phyloP scores from a whole-genome alignment of 179 eudicot species.

The Nepenthes alata region DNA sequence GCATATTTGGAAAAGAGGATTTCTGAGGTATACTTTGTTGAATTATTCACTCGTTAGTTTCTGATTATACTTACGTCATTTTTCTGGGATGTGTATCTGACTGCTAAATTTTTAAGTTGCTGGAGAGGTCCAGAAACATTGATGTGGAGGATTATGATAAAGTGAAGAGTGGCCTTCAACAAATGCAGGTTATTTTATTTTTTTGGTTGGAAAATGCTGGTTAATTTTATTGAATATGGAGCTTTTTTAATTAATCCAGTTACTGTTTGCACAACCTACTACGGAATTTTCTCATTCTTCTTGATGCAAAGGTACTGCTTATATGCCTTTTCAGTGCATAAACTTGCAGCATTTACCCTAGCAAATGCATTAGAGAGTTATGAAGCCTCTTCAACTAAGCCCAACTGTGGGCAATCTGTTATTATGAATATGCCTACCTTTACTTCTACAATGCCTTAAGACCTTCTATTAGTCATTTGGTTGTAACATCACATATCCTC shows the following conservation, averaged over 20 bases:
- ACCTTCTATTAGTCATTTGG: too few relatives aligned
- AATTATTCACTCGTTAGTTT: neutral
- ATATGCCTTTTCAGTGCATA: too few relatives aligned
- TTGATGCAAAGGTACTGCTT: too few relatives aligned
- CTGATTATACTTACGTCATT: neutral
- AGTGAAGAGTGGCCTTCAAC: conserved; percentile 43
- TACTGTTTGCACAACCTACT: neutral
- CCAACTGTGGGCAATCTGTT: too few relatives aligned
- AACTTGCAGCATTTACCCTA: too few relatives aligned
- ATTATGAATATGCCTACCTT: too few relatives aligned
- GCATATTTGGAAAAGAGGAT: conserved; percentile 37
- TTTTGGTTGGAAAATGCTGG: too few relatives aligned
- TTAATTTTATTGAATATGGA: neutral
- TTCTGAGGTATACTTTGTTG: conserved; percentile 27
- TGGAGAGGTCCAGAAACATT: conserved; percentile 47
- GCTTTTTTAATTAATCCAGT: neutral
- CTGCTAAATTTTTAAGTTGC: conserved; percentile 19
- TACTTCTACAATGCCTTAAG: too few relatives aligned
- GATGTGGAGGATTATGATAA: conserved; percentile 63
- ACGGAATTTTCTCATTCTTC: too few relatives aligned
- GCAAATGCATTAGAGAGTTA: too few relatives aligned
- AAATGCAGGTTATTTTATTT: conserved; percentile 27
- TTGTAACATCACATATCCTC: too few relatives aligned
- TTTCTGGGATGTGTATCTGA: neutral
- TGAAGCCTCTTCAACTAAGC: too few relatives aligned